phyloP scores from a whole-genome alignment of 805 yeast species.

The Kodamaea fukazawae region DNA sequence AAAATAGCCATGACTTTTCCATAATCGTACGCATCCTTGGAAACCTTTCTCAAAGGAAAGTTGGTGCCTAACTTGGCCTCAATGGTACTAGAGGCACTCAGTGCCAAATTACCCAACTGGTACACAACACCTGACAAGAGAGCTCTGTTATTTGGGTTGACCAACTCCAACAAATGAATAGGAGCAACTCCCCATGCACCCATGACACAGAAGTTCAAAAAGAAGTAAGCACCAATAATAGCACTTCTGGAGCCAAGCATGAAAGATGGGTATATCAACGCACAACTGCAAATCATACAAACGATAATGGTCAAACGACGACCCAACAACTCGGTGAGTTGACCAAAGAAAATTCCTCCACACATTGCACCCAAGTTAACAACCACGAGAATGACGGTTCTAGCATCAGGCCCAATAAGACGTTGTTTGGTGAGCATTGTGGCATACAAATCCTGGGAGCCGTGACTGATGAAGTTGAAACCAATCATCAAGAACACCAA shows the following conservation, averaged over 20 bases:
- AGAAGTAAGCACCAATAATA: constrained; percentile 59
- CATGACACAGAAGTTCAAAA: constrained; percentile 62
- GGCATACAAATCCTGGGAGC: constrained; percentile 71
- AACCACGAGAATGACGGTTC: constrained; percentile 59
- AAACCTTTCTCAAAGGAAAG: constrained; percentile 46
- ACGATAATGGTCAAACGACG: constrained; percentile 54
- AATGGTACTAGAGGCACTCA: constrained; percentile 73
- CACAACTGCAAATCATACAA: constrained; percentile 41
- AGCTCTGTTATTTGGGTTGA: constrained; percentile 52
- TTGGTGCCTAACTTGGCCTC: constrained; percentile 57
- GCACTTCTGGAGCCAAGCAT: constrained; percentile 1
- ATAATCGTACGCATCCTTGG: constrained; percentile 44
- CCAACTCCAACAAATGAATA: constrained; percentile 60
- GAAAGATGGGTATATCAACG: constrained; percentile 53
- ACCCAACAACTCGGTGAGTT: constrained; percentile 54
- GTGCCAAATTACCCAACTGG: constrained; percentile 70
- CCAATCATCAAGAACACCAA: constrained; percentile 53
- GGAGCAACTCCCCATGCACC: constrained; percentile 80
- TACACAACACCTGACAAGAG: constrained; percentile 60
- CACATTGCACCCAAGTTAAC: constrained; percentile 65
- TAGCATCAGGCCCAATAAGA: constrained; percentile 40
- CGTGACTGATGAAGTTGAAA: constrained; percentile 70
- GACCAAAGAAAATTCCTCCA: constrained; percentile 65
- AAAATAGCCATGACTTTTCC: constrained; percentile 68
- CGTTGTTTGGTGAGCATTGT: constrained; percentile 57